Percentiles rank a stretch among this genome's conserved stretches.
phyloP scores from a whole-genome alignment of 169 alveolate genomes.

The Plasmodium adleri region DNA sequence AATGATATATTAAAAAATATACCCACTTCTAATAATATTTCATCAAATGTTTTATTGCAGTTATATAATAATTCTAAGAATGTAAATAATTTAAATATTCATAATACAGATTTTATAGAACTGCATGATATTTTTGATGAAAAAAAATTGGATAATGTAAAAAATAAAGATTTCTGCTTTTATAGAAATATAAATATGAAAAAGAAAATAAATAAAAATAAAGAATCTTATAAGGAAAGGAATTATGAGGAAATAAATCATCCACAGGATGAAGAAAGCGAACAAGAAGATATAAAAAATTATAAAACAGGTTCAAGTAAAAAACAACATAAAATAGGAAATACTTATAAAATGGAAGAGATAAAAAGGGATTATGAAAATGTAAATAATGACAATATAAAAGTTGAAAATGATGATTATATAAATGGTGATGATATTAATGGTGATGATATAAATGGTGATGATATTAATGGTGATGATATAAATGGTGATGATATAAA shows the following conservation, averaged over 20 bases:
- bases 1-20: not conserved
- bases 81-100: constrained; percentile 30
- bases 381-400: not conserved
- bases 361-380: not conserved
- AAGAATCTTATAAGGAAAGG: not conserved
- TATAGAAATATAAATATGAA: constrained; percentile 38
- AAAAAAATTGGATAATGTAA: constrained; percentile 18
- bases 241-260: not conserved
- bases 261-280: not conserved
- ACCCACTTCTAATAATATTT: constrained; percentile 1
- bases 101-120: constrained; percentile 64
- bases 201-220: not conserved
- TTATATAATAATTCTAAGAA: constrained; percentile 15
- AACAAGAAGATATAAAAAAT: not conserved
- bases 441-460: not conserved
- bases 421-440: not conserved
- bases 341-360: no score
- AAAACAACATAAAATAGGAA: not conserved
- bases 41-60: constrained; percentile 16
- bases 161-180: constrained; percentile 63
- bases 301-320: not conserved
- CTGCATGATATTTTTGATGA: constrained; percentile 62
- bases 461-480: no score
- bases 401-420: not conserved
- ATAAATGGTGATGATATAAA: no score